Evolutionary conservation across 805 yeast genomes (phyloP).

Genomic region (Cyberlindnera lachancei): DNA sequence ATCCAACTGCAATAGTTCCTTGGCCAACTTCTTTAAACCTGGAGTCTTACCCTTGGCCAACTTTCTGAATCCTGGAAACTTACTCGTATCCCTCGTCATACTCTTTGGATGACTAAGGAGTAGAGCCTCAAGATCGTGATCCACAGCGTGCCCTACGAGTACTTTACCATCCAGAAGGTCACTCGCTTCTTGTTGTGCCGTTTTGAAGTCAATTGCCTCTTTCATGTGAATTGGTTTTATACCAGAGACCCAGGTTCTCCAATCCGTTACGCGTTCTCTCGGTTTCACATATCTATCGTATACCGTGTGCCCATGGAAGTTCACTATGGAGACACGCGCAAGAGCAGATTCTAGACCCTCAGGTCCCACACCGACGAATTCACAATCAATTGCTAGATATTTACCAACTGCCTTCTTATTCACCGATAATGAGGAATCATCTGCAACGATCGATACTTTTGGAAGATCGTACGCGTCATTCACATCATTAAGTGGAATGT

Average conservation of each 20-base stretch:
- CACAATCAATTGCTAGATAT: constrained; percentile 83
- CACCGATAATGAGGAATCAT: constrained; percentile 13
- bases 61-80: constrained; percentile 48
- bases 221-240: constrained; percentile 63
- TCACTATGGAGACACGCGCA: constrained; percentile 84
- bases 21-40: constrained; percentile 55
- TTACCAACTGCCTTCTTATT: constrained; percentile 51
- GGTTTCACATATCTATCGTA: constrained; percentile 76
- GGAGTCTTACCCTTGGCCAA: constrained; percentile 67
- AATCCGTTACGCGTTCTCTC: constrained; percentile 68
- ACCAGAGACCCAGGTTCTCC: constrained; percentile 93
- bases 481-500: constrained; percentile 19
- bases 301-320: constrained; percentile 65
- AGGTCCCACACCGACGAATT: constrained; percentile 85
- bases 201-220: constrained; percentile 56
- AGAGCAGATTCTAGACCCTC: constrained; percentile 63
- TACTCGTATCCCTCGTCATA: constrained; percentile 68
- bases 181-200: constrained; percentile 53
- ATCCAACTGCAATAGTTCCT: constrained; percentile 45
- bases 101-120: constrained; percentile 58
- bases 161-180: constrained; percentile 47
- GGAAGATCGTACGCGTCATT: constrained; percentile 16
- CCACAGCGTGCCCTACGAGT: constrained; percentile 80
- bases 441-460: constrained; percentile 1
- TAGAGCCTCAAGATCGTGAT: constrained; percentile 68